These are phyloP conservation scores for Verticillium alfalfae DNA, from an alignment of 2,329 filamentous ascomycete genomes.

Conservation along the genomic window DNA sequence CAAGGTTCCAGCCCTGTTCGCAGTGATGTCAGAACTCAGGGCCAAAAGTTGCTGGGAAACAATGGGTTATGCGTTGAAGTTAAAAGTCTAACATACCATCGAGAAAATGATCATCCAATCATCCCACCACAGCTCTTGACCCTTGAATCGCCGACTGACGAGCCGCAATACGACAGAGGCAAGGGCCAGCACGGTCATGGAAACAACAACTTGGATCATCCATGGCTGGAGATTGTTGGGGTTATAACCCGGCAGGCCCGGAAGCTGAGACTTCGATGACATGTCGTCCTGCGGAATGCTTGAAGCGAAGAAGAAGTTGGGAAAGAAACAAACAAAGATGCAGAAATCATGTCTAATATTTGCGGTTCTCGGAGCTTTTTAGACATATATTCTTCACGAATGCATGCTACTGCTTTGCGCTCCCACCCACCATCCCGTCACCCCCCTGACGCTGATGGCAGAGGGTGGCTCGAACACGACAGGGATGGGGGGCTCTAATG, in stretches of 20 bases:
- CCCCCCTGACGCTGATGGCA: not conserved
- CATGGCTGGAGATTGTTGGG: slow-evolving; percentile 34
- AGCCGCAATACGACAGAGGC: slow-evolving; percentile 32
- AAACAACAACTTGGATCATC: slow-evolving; percentile 30
- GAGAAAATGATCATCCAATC: slow-evolving; percentile 43
- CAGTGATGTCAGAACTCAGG: not conserved
- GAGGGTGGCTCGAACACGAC: not conserved
- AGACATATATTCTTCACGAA: not conserved
- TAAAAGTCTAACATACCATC: slow-evolving; percentile 26
- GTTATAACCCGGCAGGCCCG: slow-evolving; percentile 24
- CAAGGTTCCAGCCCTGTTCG: slow-evolving; percentile 31
- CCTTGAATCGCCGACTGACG: slow-evolving; percentile 32
- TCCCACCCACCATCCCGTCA: not conserved
- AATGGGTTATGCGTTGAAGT: not conserved
- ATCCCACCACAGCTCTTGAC: slow-evolving; percentile 41
- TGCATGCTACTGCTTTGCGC: not conserved
- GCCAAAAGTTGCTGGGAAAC: not conserved
- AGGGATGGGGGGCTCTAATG: not conserved
- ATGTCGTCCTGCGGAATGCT: not conserved
- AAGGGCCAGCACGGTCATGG: slow-evolving; percentile 34
- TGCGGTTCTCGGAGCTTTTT: not conserved
- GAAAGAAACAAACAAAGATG: not conserved
- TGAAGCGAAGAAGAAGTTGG: not conserved
- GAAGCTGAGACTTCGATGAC: slow-evolving; percentile 8
- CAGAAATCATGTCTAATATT: not conserved